phyloP scores from a whole-genome alignment of 2,329 filamentous ascomycete species.

The Fusarium setosum region DNA sequence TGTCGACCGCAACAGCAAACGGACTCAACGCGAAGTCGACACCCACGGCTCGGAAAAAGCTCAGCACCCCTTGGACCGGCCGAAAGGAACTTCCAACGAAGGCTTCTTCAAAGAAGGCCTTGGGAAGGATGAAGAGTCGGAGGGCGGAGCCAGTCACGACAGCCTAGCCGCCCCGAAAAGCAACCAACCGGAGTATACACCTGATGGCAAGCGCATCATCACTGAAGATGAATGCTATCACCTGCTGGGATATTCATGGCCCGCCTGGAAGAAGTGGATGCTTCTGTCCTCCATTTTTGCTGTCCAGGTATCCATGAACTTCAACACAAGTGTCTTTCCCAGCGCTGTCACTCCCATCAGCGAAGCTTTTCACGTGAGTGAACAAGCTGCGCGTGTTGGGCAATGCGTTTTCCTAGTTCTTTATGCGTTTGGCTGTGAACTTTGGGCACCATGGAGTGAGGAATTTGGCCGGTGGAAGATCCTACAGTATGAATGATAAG shows the following conservation, averaged over 20 bases:
- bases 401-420: slow-evolving; percentile 80
- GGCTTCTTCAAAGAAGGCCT: background rate
- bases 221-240: slow-evolving; percentile 68
- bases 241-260: slow-evolving; percentile 71
- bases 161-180: background rate
- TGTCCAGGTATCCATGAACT: slow-evolving; percentile 80
- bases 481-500: slow-evolving; percentile 61
- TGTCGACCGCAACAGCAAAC: background rate
- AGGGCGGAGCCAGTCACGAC: background rate
- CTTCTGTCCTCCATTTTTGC: slow-evolving; percentile 76
- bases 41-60: background rate
- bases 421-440: slow-evolving; percentile 86
- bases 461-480: slow-evolving; percentile 81
- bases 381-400: slow-evolving; percentile 75
- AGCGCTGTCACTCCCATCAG: slow-evolving; percentile 73
- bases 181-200: background rate
- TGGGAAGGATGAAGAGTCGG: background rate
- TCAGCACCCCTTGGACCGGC: background rate
- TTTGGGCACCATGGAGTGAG: slow-evolving; percentile 88
- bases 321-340: slow-evolving; percentile 78
- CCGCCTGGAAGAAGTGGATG: slow-evolving; percentile 73
- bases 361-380: slow-evolving; percentile 73
- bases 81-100: background rate
- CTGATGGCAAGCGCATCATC: slow-evolving; percentile 53
- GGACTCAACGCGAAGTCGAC: background rate